phyloP scores from a whole-genome alignment of 2,329 filamentous ascomycete species.

The Fusarium musae region DNA sequence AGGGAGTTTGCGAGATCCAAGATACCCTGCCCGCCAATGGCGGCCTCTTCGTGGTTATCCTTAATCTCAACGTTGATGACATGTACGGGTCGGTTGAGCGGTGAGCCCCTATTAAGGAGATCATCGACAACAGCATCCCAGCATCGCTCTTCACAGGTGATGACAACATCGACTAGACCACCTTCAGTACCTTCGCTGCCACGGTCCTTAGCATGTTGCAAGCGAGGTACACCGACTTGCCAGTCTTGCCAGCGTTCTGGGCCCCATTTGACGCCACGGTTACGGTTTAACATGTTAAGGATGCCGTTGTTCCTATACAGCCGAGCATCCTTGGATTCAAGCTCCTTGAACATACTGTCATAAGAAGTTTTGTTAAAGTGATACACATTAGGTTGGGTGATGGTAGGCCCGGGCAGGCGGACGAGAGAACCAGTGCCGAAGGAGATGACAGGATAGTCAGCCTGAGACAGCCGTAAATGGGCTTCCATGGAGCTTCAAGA shows the following conservation, averaged over 20 bases:
- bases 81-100: conserved; percentile 92
- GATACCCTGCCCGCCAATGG: conserved; percentile 90
- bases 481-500: conserved; percentile 80
- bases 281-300: conserved; percentile 94
- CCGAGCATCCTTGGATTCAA: conserved; percentile 84
- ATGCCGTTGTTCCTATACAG: conserved; percentile 93
- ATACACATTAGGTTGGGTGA: conserved; percentile 96
- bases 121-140: conserved; percentile 99
- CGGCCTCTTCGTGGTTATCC: conserved; percentile 97
- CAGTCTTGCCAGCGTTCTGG: conserved; percentile 99
- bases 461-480: conserved; percentile 89
- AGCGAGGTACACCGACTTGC: conserved; percentile 84
- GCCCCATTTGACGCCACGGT: conserved; percentile 91
- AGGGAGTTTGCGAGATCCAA: conserved; percentile 88
- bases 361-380: conserved; percentile 98
- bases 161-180: conserved; percentile 91
- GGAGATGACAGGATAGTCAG: conserved; percentile 93
- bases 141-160: conserved; percentile 97
- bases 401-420: conserved; percentile 88
- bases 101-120: conserved; percentile 83
- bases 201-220: conserved; percentile 79
- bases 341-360: conserved; percentile 91
- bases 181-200: conserved; percentile 85
- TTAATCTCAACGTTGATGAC: conserved; percentile 99
- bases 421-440: conserved; percentile 97